Base-by-base conservation (phyloP, 2,329 filamentous ascomycete genomes). In the Davidsoniella australis region DNA sequence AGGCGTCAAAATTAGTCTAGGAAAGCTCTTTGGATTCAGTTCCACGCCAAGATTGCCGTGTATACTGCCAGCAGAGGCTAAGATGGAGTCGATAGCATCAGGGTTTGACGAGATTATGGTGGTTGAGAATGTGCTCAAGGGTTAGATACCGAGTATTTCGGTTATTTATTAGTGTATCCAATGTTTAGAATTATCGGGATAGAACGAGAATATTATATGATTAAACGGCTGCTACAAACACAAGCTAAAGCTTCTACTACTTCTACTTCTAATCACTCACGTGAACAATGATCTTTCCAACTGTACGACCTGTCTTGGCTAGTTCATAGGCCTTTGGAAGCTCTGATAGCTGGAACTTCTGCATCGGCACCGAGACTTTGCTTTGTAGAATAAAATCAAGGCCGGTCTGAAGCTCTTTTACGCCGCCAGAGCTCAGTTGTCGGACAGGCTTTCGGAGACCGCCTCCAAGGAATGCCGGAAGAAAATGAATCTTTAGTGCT, bases 241-340 rank as follows among this genome's bases (percentile, higher is more conserved):
- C 9, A 42, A 42, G 17, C 41, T 18, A 42, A 7, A 18, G 14
- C 40, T 8, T 33, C 26, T 33, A 33, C 26, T 33, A 33, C 8
- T 33, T 10, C 9, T 7, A 12, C 44, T 47, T 47, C 23, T 57
- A 50, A 24, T 55, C 54, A 20, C 50, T 42, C n/a, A 58, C 54
- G n/a, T 54, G 52, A 36, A 67, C 56, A 37, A 82, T 64, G 55
- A 82, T 63, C 65, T 82, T 83, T 0, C 79, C 79, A 47, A 63
- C 71, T 3, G 71, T 66, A n/a, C 73, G 67, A 0, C 73, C 73
- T 2, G 68, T 72, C 63, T 75, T 77, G 56, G 82, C 57, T 54
- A 68, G 72, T 59, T 71, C 68, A 61, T 72, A 78, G 2, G 76
- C 79, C 57, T 71, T 66, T 1, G 64, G 62, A 2, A 66, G 70